Evolutionary conservation across 805 yeast genomes (phyloP), one percentile per base, ranked within the genome.

Genomic region (Candida coquimbonensis): DNA sequence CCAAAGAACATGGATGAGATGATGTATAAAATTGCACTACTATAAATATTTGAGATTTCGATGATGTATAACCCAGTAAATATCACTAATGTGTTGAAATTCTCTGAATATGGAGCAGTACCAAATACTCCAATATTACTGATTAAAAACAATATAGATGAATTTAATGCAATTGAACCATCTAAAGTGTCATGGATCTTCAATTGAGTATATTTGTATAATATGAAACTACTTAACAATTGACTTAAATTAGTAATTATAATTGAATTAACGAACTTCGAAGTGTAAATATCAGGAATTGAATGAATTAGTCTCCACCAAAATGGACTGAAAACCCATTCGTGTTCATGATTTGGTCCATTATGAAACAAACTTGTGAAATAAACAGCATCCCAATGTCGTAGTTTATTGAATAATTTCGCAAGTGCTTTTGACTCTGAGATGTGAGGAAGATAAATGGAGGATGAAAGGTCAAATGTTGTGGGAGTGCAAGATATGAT

Each of bases 321-420:
- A 2, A 78, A 57, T 11, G 85, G 85, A 26, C 95, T 80, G 60
- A 87, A 91, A 5, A 95, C 97, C 73, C 78, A 85, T 64, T 89
- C 95, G 61, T 91, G 96, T 63, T 91, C 98, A 63, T 72, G 90
- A n/a, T 66, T 61, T 2, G 71, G 65, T 14, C 65, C 61, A 14
- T 74, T 62, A 9, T 63, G 59, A 32, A 85, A 77, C 45, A 81
- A 61, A 39, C 80, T 78, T 14, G 75, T 61, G 57, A 85, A 89
- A 62, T 81, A 89, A 0, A 89, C 93, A 1, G 82, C 73, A 61
- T 91, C 99, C 98, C 98, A 91, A 4, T 81, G 73, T 25, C 86
- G 66, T 5, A 87, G 68, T 45, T 75, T 78, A 43, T 75, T 69
- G 6, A 55, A 13, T n/a, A 36, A 19, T 11, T 9, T 14, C 4